Evolutionary conservation across 257 asterid genomes (phyloP), one percentile per base, ranked within the genome.

Genomic region (Jaltomata sinuosa): DNA sequence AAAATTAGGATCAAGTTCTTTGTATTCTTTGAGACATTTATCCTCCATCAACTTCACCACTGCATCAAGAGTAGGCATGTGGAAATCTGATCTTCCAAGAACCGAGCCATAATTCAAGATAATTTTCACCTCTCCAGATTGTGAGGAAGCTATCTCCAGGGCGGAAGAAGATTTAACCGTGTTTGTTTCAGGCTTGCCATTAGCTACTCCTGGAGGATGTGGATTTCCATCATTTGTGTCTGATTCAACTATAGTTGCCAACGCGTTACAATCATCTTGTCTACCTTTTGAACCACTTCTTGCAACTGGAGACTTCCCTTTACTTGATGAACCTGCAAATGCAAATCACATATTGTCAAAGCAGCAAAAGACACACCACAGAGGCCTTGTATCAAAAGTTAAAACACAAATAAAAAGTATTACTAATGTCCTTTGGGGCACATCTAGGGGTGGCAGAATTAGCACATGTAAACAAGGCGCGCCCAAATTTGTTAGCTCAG

Each of bases 91-190:
- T 81, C 36, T 81, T 59, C 77, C 84, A 38, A 61, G 74, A n/a
- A 31, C 84, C 4, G 84, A 38, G 45, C 40, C 40, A 64, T 40
- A 55, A 11, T 61, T 40, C 77, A 81, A 64, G 38, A 38, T 15
- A 42, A 57, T 64, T 81, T 81, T 81, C 54, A 55, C 84, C 22
- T 81, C 84, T 81, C 76, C 84, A 14, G 57, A 55, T 57, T 27
- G 71, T 64, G 74, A 64, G 40, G 84, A 81, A 81, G 84, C 84
- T n/a, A 81, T 61, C 84, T 81, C 84, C 36, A 81, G 22, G 29
- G 57, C 11, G 7, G 55, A n/a, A 12, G 77, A 22, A 36, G 53
- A 10, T 8, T 40, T 47, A 32, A 10, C 38, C 1, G 77, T 29
- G 55, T 4, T 59, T 15, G 12, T 47, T 76, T 76, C 81, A 76